Base-by-base conservation (phyloP, 2,329 filamentous ascomycete genomes). In the Diaporthe aspalathi region DNA sequence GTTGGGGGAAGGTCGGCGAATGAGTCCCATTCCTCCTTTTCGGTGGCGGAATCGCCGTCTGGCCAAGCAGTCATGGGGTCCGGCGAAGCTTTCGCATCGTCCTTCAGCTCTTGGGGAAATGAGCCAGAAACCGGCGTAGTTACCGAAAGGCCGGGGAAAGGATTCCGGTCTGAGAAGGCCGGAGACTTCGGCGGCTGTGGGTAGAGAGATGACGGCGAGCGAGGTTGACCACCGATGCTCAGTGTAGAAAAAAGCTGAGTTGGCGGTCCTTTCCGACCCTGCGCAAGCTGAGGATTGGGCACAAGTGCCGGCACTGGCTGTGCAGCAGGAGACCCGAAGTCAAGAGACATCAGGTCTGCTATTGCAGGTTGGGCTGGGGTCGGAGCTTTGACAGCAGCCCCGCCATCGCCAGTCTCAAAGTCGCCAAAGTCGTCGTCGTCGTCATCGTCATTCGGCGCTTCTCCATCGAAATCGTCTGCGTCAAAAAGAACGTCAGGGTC, bases 401-500 rank as follows among this genome's bases (percentile, higher is more conserved):
- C 71, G 40, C 75, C 40, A 20, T 73, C 73, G 20, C 84, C 85
- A 24, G 83, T 84, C 77, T 90, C 88, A 75, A 91, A 91, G 60
- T 90, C 88, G 17, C 89, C 90, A 81, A 90, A 90, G 43, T 89
- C 86, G 40, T 87, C 87, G 57, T 86, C 86, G 7, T 81, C 82
- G 29, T 80, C 79, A 12, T 68, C 70, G 32, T 35, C 32, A 38
- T 12, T 12, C 7, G 67, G 72, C 1, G 71, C 70, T 40, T 70
- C 70, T 3, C 74, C 74, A 67, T 84, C 85, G 74, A 87, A 87
- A 63, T 89, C 86, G 52, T 88, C 86, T 45, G 88, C 91, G 79
- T 93, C 91, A 77, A 93, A 93, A 3, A 93, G 81, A 4, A 93
- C 86, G 74, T 89, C 87, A 2, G 87, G 80, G 53, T 88, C 81